phyloP scores from a whole-genome alignment of 2,329 filamentous ascomycete genomes.

The Cytospora schulzeri region DNA sequence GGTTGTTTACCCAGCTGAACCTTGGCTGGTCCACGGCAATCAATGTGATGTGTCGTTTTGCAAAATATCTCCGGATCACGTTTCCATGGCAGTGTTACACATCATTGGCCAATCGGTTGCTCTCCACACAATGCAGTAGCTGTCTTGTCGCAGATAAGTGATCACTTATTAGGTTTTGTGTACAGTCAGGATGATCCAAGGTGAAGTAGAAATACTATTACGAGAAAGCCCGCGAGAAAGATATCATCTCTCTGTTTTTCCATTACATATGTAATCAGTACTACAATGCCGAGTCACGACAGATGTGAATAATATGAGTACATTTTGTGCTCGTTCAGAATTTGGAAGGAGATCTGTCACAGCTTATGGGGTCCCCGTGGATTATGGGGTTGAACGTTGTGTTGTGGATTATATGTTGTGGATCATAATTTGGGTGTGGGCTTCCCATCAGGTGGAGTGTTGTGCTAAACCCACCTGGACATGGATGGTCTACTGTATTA shows the following conservation, averaged over 20 bases:
- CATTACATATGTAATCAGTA: too few relatives aligned
- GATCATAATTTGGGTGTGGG: not conserved
- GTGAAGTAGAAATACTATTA: not conserved
- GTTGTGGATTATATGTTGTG: not conserved
- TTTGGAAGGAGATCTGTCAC: not conserved
- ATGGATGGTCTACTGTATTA: too few relatives aligned
- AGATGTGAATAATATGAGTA: constrained; percentile 1
- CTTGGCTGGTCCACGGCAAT: not conserved
- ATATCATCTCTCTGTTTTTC: constrained; percentile 3
- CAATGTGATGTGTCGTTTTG: not conserved
- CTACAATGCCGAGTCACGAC: constrained; percentile 9
- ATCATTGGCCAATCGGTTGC: not conserved
- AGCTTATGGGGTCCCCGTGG: too few relatives aligned
- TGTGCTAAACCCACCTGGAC: too few relatives aligned
- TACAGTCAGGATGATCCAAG: too few relatives aligned
- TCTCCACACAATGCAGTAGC: not conserved
- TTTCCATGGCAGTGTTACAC: not conserved
- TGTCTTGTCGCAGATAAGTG: not conserved
- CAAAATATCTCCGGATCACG: not conserved
- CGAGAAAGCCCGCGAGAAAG: not conserved
- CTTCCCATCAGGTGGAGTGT: too few relatives aligned
- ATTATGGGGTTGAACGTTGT: not conserved
- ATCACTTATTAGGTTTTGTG: too few relatives aligned
- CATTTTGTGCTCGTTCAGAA: not conserved
- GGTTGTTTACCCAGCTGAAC: too few relatives aligned